A percentile compares a stretch with the other conserved stretches of the same genome.
phyloP scores from a whole-genome alignment of 352 stramenopile species.

The Pythium brachiatum region DNA sequence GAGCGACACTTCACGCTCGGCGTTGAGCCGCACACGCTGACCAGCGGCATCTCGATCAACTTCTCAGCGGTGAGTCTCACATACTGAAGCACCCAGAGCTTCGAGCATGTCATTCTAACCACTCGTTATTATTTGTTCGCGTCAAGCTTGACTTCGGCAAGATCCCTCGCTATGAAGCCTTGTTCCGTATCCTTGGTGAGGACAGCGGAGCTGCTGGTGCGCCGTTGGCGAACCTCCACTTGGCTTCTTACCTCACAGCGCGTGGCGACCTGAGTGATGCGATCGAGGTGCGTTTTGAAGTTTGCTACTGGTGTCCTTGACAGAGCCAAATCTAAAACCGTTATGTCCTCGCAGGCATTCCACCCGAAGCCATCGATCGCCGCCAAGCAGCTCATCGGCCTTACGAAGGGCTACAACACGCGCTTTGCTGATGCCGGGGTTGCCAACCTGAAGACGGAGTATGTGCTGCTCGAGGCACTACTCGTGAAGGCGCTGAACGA shows the following conservation, averaged over 20 bases:
- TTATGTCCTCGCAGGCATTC: slow-evolving; percentile 36
- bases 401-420: slow-evolving; percentile 56
- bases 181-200: slow-evolving; percentile 73
- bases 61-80: slow-evolving; percentile 34
- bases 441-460: slow-evolving; percentile 64
- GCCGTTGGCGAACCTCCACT: slow-evolving; percentile 60
- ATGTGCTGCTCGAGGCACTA: slow-evolving; percentile 72
- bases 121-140: background rate
- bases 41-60: slow-evolving; percentile 45
- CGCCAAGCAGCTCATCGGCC: slow-evolving; percentile 63
- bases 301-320: background rate
- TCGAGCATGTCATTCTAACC: no score
- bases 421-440: slow-evolving; percentile 45
- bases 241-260: slow-evolving; percentile 65
- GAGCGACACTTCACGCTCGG: slow-evolving; percentile 27
- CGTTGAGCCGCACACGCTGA: slow-evolving; percentile 43
- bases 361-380: slow-evolving; percentile 66
- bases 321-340: background rate
- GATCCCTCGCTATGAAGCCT: slow-evolving; percentile 61
- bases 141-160: slow-evolving; percentile 50
- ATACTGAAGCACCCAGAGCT: no score
- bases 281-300: slow-evolving; percentile 36
- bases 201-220: slow-evolving; percentile 66
- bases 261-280: slow-evolving; percentile 50
- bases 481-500: slow-evolving; percentile 60